Percentiles rank a stretch among this genome's conserved stretches.
These are phyloP conservation scores for Oryza glaberrima DNA, from an alignment of 176 grass and related monocot genomes.

Conservation along the genomic window DNA sequence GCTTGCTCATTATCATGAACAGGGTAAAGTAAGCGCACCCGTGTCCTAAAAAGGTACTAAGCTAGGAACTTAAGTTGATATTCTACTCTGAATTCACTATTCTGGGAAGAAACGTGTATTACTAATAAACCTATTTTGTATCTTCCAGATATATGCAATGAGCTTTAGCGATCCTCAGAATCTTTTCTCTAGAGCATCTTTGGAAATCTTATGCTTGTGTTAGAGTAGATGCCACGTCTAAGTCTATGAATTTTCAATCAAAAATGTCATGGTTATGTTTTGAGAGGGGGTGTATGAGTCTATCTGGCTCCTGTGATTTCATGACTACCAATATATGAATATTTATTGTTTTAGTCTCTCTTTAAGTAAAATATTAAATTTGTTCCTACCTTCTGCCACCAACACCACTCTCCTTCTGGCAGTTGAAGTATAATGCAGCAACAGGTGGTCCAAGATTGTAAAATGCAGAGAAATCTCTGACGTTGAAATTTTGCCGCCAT, in stretches of 20 bases:
- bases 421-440: slow-evolving; percentile 88
- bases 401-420: slow-evolving; percentile 82
- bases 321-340: not conserved
- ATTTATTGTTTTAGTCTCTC: not conserved
- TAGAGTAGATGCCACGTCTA: slow-evolving; percentile 15
- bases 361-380: slow-evolving; percentile 34
- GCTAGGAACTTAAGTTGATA: slow-evolving; percentile 2
- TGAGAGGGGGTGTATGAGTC: not conserved
- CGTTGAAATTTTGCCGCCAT: slow-evolving; percentile 89
- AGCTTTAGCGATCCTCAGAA: slow-evolving; percentile 2
- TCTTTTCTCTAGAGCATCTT: not conserved
- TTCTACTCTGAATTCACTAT: not conserved
- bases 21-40: not conserved
- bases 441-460: slow-evolving; percentile 80
- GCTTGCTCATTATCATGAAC: not conserved
- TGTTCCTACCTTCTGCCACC: slow-evolving; percentile 88
- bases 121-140: slow-evolving; percentile 12
- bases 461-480: slow-evolving; percentile 81
- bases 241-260: not conserved
- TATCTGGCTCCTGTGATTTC: not conserved
- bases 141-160: slow-evolving; percentile 18
- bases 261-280: slow-evolving; percentile 1
- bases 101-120: not conserved
- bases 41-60: not conserved
- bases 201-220: slow-evolving; percentile 16